Conservation (phyloP, 2,329 filamentous ascomycete species). For the Chrysosporium queenslandicum region DNA sequence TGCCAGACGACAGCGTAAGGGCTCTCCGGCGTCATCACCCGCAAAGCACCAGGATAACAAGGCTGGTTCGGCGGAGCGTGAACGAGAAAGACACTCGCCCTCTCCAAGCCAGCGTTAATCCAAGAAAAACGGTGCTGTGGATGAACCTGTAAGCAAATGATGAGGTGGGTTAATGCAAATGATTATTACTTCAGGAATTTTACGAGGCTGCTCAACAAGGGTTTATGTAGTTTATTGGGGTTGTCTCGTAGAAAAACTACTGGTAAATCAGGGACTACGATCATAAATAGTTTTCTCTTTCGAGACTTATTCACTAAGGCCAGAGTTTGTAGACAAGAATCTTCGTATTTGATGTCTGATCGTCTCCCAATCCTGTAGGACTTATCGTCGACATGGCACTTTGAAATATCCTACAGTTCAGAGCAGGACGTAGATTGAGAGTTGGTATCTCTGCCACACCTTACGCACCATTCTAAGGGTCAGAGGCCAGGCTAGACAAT, state of each 20-base stretch:
- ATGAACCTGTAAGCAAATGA: conserved; percentile 16
- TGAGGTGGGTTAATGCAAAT: conserved; percentile 26
- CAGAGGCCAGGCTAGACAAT: too few relatives aligned
- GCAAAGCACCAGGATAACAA: conserved; percentile 35
- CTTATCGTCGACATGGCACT: too few relatives aligned
- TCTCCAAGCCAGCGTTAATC: conserved; percentile 18
- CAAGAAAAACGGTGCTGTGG: conserved; percentile 8
- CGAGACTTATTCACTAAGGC: too few relatives aligned
- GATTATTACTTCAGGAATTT: background rate
- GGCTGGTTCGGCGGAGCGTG: conserved; percentile 31
- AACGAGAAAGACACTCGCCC: conserved; percentile 20
- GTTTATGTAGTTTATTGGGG: background rate
- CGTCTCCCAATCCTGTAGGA: too few relatives aligned
- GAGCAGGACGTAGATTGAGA: too few relatives aligned
- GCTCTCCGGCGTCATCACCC: conserved; percentile 35
- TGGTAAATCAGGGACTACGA: too few relatives aligned
- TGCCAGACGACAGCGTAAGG: conserved; percentile 34
- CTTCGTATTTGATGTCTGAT: too few relatives aligned
- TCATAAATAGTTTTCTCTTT: too few relatives aligned
- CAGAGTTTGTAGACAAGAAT: too few relatives aligned
- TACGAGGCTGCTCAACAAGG: background rate
- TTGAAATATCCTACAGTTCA: too few relatives aligned
- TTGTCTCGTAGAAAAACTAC: background rate
- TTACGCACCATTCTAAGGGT: too few relatives aligned
- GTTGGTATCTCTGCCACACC: too few relatives aligned